Base-by-base conservation (phyloP, 345 rosid species). In the Ailanthus altissimus region DNA sequence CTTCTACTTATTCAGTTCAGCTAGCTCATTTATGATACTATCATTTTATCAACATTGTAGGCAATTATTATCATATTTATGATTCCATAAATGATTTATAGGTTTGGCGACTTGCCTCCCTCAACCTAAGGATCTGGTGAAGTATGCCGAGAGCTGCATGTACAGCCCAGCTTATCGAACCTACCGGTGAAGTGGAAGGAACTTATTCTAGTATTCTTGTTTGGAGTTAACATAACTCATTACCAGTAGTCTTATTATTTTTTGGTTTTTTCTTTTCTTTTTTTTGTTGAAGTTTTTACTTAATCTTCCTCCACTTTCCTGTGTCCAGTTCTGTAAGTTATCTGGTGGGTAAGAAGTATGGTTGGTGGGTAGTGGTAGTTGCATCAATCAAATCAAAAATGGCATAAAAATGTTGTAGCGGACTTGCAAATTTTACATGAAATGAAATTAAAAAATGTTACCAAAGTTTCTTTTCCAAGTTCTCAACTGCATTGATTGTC, bases 91-190 rank as follows among this genome's bases (percentile, higher is more conserved):
- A 57, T 28, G 36, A 42, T 49, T 70, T 70, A 5, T 70, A 96
- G 98, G 99, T 75, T 79, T 93, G 88, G 99, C 98, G 1, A 90
- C 97, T 45, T 85, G 90, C 75, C 91, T 90, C 67, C 97, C 98
- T 63, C 89, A 76, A 46, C 99, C 99, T 0, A 88, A 83, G 62
- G 92, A 96, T 77, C 90, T 92, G 67, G 80, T 91, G 81, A 86
- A 89, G 83, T 79, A 85, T 78, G 98, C 98, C 0, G 94, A 96
- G 87, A 90, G 91, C 82, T 92, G 95, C 82, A 93, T 93, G 99
- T 93, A 93, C 89, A 88, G 88, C 80, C 99, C 99, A 16, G 65
- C 86, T 8, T 96, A 96, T 66, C 82, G 92, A 74, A 84, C 74
- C 80, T 90, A 91, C 77, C 85, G 97, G 67, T 91, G 85, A 89